phyloP scores from a whole-genome alignment of 2,329 filamentous ascomycete genomes.

The Alternaria alternata region DNA sequence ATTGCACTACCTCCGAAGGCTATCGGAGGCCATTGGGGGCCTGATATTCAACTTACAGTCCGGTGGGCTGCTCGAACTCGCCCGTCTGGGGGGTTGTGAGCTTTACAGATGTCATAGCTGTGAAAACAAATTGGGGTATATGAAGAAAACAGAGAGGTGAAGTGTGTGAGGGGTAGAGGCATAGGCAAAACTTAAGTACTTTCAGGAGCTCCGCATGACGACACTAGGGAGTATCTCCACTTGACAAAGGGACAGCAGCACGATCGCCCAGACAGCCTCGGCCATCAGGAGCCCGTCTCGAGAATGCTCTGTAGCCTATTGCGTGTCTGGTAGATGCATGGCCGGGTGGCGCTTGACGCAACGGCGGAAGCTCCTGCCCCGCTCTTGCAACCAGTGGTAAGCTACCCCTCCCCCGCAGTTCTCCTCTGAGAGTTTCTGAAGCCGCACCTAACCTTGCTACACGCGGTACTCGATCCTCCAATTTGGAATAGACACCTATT shows the following conservation, averaged over 20 bases:
- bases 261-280: conserved; percentile 40
- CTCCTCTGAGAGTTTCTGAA: conserved; percentile 16
- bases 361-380: conserved; percentile 36
- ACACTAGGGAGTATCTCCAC: conserved; percentile 35
- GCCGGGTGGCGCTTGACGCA: conserved; percentile 34
- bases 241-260: conserved; percentile 19
- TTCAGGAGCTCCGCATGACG: conserved; percentile 25
- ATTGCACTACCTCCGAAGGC: conserved; percentile 16
- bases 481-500: conserved; percentile 25
- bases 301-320: conserved; percentile 32
- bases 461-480: conserved; percentile 13
- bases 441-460: conserved; percentile 25
- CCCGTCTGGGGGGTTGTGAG: conserved; percentile 74
- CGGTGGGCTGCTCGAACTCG: conserved; percentile 63
- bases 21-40: neutral
- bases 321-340: conserved; percentile 19
- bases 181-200: conserved; percentile 42
- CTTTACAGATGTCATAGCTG: conserved; percentile 60
- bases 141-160: conserved; percentile 27
- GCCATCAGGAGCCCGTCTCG: conserved; percentile 41
- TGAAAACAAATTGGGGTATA: conserved; percentile 39
- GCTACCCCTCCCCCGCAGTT: conserved; percentile 48
- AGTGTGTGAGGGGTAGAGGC: conserved; percentile 34
- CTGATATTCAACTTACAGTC: conserved; percentile 55
- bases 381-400: conserved; percentile 37